Conservation (phyloP, 1,284 basidiomycete species). For the Lignosus rhinocerotis region DNA sequence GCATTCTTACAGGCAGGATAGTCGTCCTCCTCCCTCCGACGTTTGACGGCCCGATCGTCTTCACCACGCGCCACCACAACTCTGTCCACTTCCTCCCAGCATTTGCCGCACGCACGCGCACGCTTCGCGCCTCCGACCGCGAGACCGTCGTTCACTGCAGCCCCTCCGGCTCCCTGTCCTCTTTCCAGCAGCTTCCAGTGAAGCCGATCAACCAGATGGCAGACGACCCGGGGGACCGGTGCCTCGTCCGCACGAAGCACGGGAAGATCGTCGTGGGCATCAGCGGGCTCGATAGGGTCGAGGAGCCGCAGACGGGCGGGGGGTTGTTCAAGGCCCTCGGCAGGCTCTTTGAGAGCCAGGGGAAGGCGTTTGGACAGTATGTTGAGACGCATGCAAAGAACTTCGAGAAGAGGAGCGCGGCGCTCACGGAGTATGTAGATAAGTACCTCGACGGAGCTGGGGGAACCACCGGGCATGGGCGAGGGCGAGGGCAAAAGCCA, state of each 20-base stretch:
- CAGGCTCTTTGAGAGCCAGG: slow-evolving; percentile 21
- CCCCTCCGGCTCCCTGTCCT: slow-evolving; percentile 5
- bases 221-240: slow-evolving; percentile 18
- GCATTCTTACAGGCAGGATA: slow-evolving; percentile 21
- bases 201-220: slow-evolving; percentile 10
- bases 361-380: slow-evolving; percentile 15
- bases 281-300: slow-evolving; percentile 29
- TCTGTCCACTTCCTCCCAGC: slow-evolving; percentile 30
- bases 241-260: slow-evolving; percentile 26
- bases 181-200: neutral
- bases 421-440: neutral
- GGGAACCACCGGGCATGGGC: too few species aligned
- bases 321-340: slow-evolving; percentile 26
- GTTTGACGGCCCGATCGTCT: slow-evolving; percentile 29
- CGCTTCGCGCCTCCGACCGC: slow-evolving; percentile 28
- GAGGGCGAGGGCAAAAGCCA: neutral
- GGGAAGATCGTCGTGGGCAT: slow-evolving; percentile 30
- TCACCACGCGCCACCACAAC: slow-evolving; percentile 22
- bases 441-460: neutral
- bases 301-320: slow-evolving; percentile 10
- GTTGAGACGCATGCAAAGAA: slow-evolving; percentile 13
- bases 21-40: slow-evolving; percentile 30
- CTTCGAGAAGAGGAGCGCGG: slow-evolving; percentile 9
- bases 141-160: slow-evolving; percentile 29
- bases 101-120: slow-evolving; percentile 28